Base-by-base conservation (phyloP, 805 yeast species). In the Metschnikowia chrysomelidarum region DNA sequence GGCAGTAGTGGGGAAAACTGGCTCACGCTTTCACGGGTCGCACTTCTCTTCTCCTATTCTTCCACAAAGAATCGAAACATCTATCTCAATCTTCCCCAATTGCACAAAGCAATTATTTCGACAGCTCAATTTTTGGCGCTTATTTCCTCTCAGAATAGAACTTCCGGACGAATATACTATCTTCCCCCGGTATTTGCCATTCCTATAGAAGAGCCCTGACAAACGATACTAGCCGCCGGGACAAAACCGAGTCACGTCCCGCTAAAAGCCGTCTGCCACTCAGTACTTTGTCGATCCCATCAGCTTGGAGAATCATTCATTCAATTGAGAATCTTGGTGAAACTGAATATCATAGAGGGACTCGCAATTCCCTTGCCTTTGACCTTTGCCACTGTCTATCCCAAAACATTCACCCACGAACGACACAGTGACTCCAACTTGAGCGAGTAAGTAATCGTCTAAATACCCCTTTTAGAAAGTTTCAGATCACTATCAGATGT, bases 401-500 rank as follows among this genome's bases (percentile, higher is more conserved):
- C n/a, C 24, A 10, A 9, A 23, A 13, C 3, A 23, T 11, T 7
- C 26, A 2, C n/a, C 10, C 8, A 18, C 20, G 12, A 27, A 27
- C 7, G 19, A 12, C 25, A 7, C 13, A 11, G 12, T n/a, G n/a
- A n/a, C n/a, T n/a, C n/a, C n/a, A n/a, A n/a, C n/a, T n/a, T n/a
- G n/a, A n/a, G n/a, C n/a, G n/a, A n/a, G n/a, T n/a, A n/a, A n/a
- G n/a, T n/a, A n/a, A n/a, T n/a, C n/a, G n/a, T n/a, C n/a, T n/a
- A n/a, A 11, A 23, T n/a, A 13, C 7, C 9, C 13, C 9, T 23
- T 7, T 7, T 7, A 11, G 6, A 7, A 23, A 11, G 25, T 11
- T 6, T 6, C 6, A 11, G 12, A 23, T 7, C 13, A 13, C 12
- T 23, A 23, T 23, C 12, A 11, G 6, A 47, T 47, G 51, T 38